These are phyloP conservation scores for Staphylotrichum longicolle DNA, from an alignment of 495 filamentous ascomycete genomes.

Conservation along the genomic window DNA sequence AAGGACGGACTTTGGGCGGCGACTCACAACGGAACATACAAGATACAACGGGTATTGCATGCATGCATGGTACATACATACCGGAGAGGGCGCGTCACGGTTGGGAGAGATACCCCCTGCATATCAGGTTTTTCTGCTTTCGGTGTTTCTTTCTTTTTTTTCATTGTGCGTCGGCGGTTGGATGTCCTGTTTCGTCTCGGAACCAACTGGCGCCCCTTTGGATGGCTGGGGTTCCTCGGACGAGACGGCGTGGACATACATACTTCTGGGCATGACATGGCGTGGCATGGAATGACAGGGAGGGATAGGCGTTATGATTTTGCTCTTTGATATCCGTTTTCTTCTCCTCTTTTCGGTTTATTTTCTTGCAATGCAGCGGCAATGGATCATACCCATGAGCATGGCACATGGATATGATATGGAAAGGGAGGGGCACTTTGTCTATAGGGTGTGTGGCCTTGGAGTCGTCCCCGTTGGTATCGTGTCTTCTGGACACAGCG, in stretches of 20 bases:
- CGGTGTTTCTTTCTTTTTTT: background rate
- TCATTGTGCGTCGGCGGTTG: background rate
- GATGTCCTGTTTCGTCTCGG: too few species aligned
- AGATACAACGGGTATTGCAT: background rate
- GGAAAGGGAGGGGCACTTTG: background rate
- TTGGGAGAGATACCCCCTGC: slow-evolving; percentile 20
- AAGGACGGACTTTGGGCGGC: background rate
- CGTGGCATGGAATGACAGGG: background rate
- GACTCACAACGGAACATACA: background rate
- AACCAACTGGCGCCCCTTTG: too few species aligned
- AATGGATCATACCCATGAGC: slow-evolving; percentile 2
- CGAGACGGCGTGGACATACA: background rate
- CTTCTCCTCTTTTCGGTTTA: background rate
- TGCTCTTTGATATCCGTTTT: background rate
- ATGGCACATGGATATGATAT: slow-evolving; percentile 2
- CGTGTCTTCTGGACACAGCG: background rate
- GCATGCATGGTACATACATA: background rate
- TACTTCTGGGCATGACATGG: background rate
- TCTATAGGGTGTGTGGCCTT: background rate
- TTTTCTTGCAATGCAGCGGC: background rate
- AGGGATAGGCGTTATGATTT: slow-evolving; percentile 9
- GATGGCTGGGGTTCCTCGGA: too few species aligned
- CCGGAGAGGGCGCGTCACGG: background rate
- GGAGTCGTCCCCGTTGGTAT: background rate
- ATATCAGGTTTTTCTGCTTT: slow-evolving; percentile 11